These are phyloP conservation scores for Croton laevigatus DNA, from an alignment of 441 rosid genomes.

Conservation along the genomic window DNA sequence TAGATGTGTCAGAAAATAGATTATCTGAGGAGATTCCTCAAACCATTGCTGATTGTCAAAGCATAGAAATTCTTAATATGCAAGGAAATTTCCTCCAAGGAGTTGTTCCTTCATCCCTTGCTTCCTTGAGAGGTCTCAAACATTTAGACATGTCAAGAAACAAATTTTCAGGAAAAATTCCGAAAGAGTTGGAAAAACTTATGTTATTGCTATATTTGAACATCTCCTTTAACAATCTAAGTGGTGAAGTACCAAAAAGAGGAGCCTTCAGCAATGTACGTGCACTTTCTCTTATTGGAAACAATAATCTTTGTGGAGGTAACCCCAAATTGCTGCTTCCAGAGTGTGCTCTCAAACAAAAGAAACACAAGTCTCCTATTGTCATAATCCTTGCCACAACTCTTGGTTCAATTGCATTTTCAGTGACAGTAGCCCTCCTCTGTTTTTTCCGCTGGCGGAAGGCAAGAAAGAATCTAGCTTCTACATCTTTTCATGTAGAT, in stretches of 20 bases:
- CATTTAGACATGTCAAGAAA: conserved; percentile 22
- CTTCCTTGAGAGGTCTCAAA: conserved; percentile 17
- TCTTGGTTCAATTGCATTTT: background rate
- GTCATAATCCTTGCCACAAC: background rate
- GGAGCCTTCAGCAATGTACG: background rate
- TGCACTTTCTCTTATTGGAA: background rate
- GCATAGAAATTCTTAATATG: conserved; percentile 2
- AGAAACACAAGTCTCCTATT: background rate
- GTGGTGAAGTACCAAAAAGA: background rate
- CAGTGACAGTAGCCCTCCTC: background rate
- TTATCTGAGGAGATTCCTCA: conserved; percentile 23
- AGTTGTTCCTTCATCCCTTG: conserved; percentile 17
- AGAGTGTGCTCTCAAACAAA: background rate
- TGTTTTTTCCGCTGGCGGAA: background rate
- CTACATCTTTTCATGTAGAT: background rate
- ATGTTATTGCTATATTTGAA: background rate
- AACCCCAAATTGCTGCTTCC: conserved; percentile 8
- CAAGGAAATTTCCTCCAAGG: too few species aligned
- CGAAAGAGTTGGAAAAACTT: background rate
- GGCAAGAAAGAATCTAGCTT: background rate
- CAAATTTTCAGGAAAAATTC: conserved; percentile 18
- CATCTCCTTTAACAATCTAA: conserved; percentile 9
- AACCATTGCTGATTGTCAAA: conserved; percentile 11
- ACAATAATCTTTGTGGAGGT: conserved; percentile 26
- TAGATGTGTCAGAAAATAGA: too few species aligned